A percentile compares a stretch with the other conserved stretches of the same genome.
Conservation (phyloP, 2,329 filamentous ascomycete genomes). For the Calycina marina region DNA sequence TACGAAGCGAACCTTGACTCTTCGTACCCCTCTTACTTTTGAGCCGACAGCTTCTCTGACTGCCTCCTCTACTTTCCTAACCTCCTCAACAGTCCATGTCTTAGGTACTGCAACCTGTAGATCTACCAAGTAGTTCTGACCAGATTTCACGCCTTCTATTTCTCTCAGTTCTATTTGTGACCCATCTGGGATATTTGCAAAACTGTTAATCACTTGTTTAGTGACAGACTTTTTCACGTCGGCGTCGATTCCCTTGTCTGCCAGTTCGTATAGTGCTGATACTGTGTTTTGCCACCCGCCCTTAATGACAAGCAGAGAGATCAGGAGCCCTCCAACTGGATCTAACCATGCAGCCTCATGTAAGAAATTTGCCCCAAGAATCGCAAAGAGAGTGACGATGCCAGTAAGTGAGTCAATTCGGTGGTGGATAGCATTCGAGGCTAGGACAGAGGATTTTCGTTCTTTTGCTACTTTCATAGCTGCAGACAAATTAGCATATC, state of each 20-base stretch:
- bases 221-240: conserved; percentile 64
- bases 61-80: conserved; percentile 54
- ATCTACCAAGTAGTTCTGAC: conserved; percentile 91
- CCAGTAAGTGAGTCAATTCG: conserved; percentile 91
- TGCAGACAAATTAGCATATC: conserved; percentile 26
- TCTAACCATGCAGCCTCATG: conserved; percentile 83
- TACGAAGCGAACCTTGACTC: conserved; percentile 73
- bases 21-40: conserved; percentile 70
- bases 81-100: conserved; percentile 59
- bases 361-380: conserved; percentile 78
- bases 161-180: conserved; percentile 56
- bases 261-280: conserved; percentile 70
- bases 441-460: conserved; percentile 88
- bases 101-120: conserved; percentile 71
- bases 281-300: conserved; percentile 80
- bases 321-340: conserved; percentile 81
- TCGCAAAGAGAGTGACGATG: conserved; percentile 79
- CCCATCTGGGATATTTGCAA: conserved; percentile 38
- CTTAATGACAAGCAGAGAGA: conserved; percentile 84
- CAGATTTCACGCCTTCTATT: conserved; percentile 83
- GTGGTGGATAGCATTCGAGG: conserved; percentile 93
- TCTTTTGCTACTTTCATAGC: conserved; percentile 92
- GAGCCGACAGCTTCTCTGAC: conserved; percentile 59
- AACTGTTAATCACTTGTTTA: conserved; percentile 45
- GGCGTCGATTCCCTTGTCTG: conserved; percentile 77